Percentiles rank a stretch among this genome's conserved stretches.
Conservation (phyloP, 495 filamentous ascomycete genomes). For the Penicillium paradoxum region DNA sequence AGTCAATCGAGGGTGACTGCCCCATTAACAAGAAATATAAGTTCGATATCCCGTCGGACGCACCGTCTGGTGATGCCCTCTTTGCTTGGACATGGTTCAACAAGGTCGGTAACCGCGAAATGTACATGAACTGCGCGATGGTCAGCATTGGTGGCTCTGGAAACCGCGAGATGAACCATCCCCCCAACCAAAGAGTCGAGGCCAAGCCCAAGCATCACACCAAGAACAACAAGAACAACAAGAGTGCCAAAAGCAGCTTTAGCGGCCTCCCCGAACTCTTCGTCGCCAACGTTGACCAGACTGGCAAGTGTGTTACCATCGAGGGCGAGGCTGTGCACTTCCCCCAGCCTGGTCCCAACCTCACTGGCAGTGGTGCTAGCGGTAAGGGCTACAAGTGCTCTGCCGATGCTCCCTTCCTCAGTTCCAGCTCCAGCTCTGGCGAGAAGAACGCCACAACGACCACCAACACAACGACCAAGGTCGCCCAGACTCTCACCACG, state of each 20-base stretch:
- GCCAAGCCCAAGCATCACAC: slow-evolving; percentile 4
- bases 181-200: not conserved
- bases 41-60: slow-evolving; percentile 44
- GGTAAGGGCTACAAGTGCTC: slow-evolving; percentile 28
- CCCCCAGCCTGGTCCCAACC: slow-evolving; percentile 22
- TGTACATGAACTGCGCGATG: slow-evolving; percentile 93
- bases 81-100: slow-evolving; percentile 93
- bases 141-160: slow-evolving; percentile 57
- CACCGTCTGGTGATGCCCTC: slow-evolving; percentile 50
- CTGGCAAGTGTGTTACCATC: slow-evolving; percentile 29
- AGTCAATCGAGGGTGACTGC: slow-evolving; percentile 78
- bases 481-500: slow-evolving; percentile 14
- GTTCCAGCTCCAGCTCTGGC: not conserved
- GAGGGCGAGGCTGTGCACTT: slow-evolving; percentile 27
- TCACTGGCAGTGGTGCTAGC: slow-evolving; percentile 15
- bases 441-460: not conserved
- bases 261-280: slow-evolving; percentile 48
- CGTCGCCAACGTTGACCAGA: slow-evolving; percentile 50
- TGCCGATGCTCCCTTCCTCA: slow-evolving; percentile 21
- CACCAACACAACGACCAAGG: slow-evolving; percentile 10
- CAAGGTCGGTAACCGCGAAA: slow-evolving; percentile 80
- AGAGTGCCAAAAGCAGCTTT: slow-evolving; percentile 18
- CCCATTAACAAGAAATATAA: slow-evolving; percentile 51
- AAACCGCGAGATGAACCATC: slow-evolving; percentile 1
- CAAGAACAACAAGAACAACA: slow-evolving; percentile 28